phyloP scores from a whole-genome alignment of 2,329 filamentous ascomycete genomes.

The Exophiala sp. region DNA sequence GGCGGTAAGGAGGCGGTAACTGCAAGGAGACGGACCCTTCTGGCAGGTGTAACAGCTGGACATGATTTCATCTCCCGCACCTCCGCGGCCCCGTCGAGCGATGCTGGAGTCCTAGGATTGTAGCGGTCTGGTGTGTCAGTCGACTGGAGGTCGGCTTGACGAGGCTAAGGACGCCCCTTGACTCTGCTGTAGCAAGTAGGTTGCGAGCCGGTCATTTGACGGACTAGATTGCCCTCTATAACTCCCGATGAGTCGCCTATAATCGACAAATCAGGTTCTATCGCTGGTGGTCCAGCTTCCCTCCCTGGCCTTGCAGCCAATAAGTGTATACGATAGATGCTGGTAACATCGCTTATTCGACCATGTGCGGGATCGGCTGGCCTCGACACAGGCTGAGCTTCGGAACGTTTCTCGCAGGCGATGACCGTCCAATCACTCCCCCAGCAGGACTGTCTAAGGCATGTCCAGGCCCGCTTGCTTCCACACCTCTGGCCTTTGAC shows the following conservation, averaged over 20 bases:
- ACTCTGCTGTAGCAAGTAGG: too few species aligned
- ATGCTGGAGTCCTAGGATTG: background rate
- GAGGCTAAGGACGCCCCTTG: too few species aligned
- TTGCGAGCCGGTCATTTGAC: too few species aligned
- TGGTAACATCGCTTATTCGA: too few species aligned
- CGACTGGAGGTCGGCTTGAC: too few species aligned
- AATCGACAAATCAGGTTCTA: too few species aligned
- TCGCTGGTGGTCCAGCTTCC: too few species aligned
- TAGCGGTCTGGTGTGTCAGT: too few species aligned
- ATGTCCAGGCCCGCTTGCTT: constrained; percentile 38
- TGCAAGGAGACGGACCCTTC: background rate
- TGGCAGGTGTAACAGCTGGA: background rate
- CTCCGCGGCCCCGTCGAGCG: constrained; percentile 17
- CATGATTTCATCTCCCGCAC: constrained; percentile 1
- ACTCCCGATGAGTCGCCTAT: too few species aligned
- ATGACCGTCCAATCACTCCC: background rate
- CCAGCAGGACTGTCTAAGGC: constrained; percentile 4
- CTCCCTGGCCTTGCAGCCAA: too few species aligned
- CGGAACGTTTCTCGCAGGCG: background rate
- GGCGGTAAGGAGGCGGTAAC: background rate
- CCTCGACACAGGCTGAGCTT: background rate
- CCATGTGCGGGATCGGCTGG: constrained; percentile 15
- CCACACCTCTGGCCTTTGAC: constrained; percentile 40
- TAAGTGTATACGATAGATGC: too few species aligned
- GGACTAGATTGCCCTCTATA: too few species aligned